phyloP scores from a whole-genome alignment of 1,284 basidiomycete genomes.

The Ustilago cynodontis region DNA sequence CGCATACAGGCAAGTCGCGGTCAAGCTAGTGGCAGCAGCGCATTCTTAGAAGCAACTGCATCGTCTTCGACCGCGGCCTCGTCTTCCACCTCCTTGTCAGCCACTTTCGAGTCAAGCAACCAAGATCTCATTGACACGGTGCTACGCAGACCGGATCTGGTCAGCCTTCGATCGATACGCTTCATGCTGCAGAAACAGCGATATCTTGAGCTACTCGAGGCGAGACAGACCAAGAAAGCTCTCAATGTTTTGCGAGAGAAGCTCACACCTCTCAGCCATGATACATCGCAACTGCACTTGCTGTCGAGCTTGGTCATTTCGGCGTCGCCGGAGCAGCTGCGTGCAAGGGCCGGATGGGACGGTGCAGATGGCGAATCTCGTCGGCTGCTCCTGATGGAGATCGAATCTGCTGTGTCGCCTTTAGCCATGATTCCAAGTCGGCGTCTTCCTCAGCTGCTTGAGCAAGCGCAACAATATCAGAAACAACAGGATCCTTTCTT shows the following conservation, averaged over 20 bases:
- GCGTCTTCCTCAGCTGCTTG: slow-evolving; percentile 84
- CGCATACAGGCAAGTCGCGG: slow-evolving; percentile 38
- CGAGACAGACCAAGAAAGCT: slow-evolving; percentile 83
- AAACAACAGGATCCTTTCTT: slow-evolving; percentile 64
- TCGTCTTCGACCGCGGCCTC: slow-evolving; percentile 21
- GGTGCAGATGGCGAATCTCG: slow-evolving; percentile 85
- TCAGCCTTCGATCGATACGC: slow-evolving; percentile 74
- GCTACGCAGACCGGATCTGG: slow-evolving; percentile 47
- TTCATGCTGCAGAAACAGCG: slow-evolving; percentile 94
- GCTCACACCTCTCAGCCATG: slow-evolving; percentile 76
- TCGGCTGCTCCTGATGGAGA: slow-evolving; percentile 78
- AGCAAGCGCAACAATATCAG: slow-evolving; percentile 86
- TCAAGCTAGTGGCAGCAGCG: not conserved
- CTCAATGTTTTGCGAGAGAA: slow-evolving; percentile 87
- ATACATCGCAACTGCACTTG: slow-evolving; percentile 56
- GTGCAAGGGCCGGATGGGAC: slow-evolving; percentile 86
- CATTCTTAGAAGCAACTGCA: slow-evolving; percentile 13
- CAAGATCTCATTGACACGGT: slow-evolving; percentile 51
- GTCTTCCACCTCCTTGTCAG: slow-evolving; percentile 25
- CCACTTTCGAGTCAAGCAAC: slow-evolving; percentile 10
- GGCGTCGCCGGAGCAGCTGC: slow-evolving; percentile 78
- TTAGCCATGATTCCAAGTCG: slow-evolving; percentile 91
- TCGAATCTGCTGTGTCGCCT: slow-evolving; percentile 91
- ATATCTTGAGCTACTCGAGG: slow-evolving; percentile 93
- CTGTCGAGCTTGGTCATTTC: slow-evolving; percentile 65